Percentiles rank a stretch among this genome's conserved stretches.
phyloP scores from a whole-genome alignment of 805 yeast species.

The Blastobotrys robertii region DNA sequence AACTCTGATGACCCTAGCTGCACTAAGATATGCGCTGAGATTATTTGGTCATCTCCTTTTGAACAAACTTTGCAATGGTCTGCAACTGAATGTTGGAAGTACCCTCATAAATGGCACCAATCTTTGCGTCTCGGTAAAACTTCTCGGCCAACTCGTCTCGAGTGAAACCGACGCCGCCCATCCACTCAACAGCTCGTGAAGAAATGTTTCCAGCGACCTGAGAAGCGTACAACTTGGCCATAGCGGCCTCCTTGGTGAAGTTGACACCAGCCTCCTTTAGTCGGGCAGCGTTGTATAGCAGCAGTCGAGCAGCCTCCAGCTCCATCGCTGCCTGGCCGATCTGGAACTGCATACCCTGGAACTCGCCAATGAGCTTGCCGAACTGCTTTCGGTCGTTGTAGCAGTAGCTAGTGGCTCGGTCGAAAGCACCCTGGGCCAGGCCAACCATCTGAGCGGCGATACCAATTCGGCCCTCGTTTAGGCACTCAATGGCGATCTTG shows the following conservation, averaged over 20 bases:
- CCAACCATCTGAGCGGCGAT: slow-evolving; percentile 39
- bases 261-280: slow-evolving; percentile 33
- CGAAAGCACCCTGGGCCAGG: slow-evolving; percentile 35
- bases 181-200: slow-evolving; percentile 36
- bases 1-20: too few relatives aligned
- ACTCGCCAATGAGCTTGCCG: slow-evolving; percentile 33
- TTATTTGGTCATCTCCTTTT: slow-evolving; percentile 22
- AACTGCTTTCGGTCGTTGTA: slow-evolving; percentile 34
- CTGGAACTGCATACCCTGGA: slow-evolving; percentile 40
- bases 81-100: slow-evolving; percentile 36
- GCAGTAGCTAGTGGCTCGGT: slow-evolving; percentile 31
- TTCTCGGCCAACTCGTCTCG: slow-evolving; percentile 34
- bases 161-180: slow-evolving; percentile 40
- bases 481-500: slow-evolving; percentile 35
- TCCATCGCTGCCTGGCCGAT: slow-evolving; percentile 35
- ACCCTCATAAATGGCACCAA: slow-evolving; percentile 37
- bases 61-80: slow-evolving; percentile 34
- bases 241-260: slow-evolving; percentile 36
- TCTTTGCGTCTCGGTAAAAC: slow-evolving; percentile 36
- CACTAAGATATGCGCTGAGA: too few relatives aligned
- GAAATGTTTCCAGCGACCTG: slow-evolving; percentile 33
- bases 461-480: slow-evolving; percentile 38
- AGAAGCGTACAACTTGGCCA: slow-evolving; percentile 35
- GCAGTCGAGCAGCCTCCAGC: slow-evolving; percentile 34
- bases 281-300: slow-evolving; percentile 37